These are phyloP conservation scores for Pseudozyma hubeiensis DNA, from an alignment of 1,284 basidiomycete species.

Conservation along the genomic window DNA sequence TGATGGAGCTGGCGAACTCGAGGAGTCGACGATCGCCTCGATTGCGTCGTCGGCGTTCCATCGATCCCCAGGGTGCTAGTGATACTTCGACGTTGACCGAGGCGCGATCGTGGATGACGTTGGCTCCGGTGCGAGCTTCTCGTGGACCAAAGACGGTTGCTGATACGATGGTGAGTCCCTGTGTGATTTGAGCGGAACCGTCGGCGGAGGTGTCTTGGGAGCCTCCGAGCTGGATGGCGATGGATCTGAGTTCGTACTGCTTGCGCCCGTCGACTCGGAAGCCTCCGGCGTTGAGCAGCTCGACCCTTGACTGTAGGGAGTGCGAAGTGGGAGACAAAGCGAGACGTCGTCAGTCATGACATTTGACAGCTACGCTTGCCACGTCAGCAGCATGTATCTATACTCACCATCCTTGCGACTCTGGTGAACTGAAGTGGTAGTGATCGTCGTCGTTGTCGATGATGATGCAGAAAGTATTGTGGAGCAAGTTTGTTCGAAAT, in stretches of 20 bases:
- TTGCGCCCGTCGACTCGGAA: slow-evolving; percentile 87
- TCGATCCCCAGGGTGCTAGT: slow-evolving; percentile 78
- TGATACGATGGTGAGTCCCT: slow-evolving; percentile 88
- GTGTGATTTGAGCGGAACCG: slow-evolving; percentile 83
- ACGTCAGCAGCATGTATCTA: background rate
- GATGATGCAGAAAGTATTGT: slow-evolving; percentile 7
- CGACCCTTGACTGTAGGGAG: slow-evolving; percentile 75
- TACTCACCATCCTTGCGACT: slow-evolving; percentile 22
- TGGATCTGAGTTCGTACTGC: slow-evolving; percentile 87
- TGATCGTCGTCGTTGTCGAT: background rate
- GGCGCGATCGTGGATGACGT: slow-evolving; percentile 69
- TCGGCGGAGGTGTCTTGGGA: slow-evolving; percentile 74
- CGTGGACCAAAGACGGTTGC: slow-evolving; percentile 90
- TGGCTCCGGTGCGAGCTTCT: slow-evolving; percentile 75
- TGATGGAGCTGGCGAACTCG: slow-evolving; percentile 86
- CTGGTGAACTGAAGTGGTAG: background rate
- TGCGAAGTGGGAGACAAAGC: background rate
- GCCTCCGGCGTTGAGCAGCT: slow-evolving; percentile 86
- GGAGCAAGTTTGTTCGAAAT: slow-evolving; percentile 18
- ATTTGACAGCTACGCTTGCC: too few species aligned
- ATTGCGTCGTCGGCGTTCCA: slow-evolving; percentile 79
- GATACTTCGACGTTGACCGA: slow-evolving; percentile 77
- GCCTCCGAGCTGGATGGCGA: slow-evolving; percentile 77
- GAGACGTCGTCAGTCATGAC: background rate
- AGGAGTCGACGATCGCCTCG: slow-evolving; percentile 79